These are phyloP conservation scores for Cyclaneusma minus DNA, from an alignment of 2,329 filamentous ascomycete genomes.

Conservation along the genomic window DNA sequence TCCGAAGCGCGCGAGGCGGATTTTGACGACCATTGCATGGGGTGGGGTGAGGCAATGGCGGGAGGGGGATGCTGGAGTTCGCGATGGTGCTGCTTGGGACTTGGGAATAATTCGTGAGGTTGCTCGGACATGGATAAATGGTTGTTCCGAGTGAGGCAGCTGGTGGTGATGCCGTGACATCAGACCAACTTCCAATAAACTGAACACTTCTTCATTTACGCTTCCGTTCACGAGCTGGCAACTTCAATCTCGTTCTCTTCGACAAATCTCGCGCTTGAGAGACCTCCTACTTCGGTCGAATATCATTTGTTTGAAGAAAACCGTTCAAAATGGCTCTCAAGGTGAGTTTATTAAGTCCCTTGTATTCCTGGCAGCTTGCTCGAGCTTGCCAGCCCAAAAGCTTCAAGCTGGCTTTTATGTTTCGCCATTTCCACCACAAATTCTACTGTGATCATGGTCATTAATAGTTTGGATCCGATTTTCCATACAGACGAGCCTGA, in stretches of 20 bases:
- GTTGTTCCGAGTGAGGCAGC: conserved; percentile 1
- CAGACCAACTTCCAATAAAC: not conserved
- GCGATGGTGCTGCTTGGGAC: not conserved
- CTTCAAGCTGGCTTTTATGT: too few relatives aligned
- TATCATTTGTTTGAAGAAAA: not conserved
- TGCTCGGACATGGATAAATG: conserved; percentile 5
- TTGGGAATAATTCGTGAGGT: too few relatives aligned
- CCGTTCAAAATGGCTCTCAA: conserved; percentile 3
- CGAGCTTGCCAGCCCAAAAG: too few relatives aligned
- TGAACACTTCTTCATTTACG: not conserved
- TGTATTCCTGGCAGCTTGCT: too few relatives aligned
- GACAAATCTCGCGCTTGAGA: too few relatives aligned
- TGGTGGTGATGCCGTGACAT: not conserved
- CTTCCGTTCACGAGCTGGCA: not conserved
- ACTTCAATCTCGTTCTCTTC: too few relatives aligned
- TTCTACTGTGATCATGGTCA: too few relatives aligned
- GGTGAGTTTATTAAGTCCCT: conserved; percentile 3
- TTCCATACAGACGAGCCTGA: too few relatives aligned
- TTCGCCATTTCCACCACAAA: too few relatives aligned
- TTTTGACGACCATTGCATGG: conserved; percentile 68
- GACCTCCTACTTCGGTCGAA: conserved; percentile 2
- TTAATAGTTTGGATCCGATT: too few relatives aligned
- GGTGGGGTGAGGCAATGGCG: conserved; percentile 2
- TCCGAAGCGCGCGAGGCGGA: conserved; percentile 87
- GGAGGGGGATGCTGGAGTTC: not conserved